Conservation (phyloP, 352 stramenopile genomes). For the Blastocystis sp. region DNA sequence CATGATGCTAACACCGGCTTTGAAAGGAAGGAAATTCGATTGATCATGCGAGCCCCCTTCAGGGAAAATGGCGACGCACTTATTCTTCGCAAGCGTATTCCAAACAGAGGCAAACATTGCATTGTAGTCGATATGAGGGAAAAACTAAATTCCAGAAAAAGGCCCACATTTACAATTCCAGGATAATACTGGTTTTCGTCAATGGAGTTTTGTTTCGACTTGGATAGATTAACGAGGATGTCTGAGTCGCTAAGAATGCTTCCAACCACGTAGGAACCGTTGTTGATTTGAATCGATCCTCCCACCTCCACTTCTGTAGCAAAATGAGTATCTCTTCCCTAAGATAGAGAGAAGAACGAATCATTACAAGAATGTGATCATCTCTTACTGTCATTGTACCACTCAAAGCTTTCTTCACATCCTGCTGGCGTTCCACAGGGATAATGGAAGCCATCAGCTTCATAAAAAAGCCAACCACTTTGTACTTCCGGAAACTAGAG, state of each 20-base stretch:
- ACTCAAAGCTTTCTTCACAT: constrained; percentile 26
- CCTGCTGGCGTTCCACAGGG: constrained; percentile 49
- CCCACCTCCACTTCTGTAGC: neutral
- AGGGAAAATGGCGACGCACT: constrained; percentile 54
- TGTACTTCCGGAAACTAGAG: constrained; percentile 59
- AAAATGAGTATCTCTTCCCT: constrained; percentile 26
- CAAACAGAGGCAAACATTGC: constrained; percentile 48
- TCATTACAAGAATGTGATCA: neutral
- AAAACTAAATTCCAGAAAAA: neutral
- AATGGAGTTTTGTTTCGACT: neutral
- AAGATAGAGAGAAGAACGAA: neutral
- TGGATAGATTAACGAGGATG: neutral
- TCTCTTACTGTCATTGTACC: constrained; percentile 17
- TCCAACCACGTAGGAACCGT: constrained; percentile 22
- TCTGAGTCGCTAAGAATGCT: constrained; percentile 7
- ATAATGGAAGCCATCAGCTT: constrained; percentile 59
- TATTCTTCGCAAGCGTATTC: neutral
- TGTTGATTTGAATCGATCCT: neutral
- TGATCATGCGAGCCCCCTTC: constrained; percentile 57
- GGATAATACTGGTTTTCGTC: neutral
- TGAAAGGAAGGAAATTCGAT: constrained; percentile 60
- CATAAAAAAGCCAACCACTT: constrained; percentile 57
- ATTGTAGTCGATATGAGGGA: constrained; percentile 59
- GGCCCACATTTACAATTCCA: neutral
- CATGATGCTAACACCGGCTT: constrained; percentile 51